These are phyloP conservation scores for Nigrospora oryzae DNA, from an alignment of 2,329 filamentous ascomycete genomes.

Conservation along the genomic window DNA sequence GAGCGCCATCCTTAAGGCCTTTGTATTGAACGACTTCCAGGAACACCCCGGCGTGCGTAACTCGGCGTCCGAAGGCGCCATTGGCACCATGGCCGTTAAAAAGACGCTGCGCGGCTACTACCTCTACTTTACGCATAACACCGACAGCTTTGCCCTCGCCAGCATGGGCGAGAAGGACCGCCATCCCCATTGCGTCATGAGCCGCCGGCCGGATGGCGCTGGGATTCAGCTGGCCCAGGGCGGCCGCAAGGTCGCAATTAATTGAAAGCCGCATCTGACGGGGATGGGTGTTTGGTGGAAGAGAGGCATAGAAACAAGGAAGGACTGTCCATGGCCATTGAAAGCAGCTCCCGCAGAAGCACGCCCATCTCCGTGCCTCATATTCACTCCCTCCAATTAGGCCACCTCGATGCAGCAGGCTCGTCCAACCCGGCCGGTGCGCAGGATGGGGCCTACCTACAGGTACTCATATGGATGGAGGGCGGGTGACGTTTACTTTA, in stretches of 20 bases:
- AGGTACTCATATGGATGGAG: no score
- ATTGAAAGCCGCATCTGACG: conserved; percentile 4
- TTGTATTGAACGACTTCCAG: conserved; percentile 89
- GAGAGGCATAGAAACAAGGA: not conserved
- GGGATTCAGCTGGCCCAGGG: conserved; percentile 44
- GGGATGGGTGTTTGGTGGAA: not conserved
- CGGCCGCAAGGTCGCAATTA: conserved; percentile 36
- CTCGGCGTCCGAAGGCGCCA: conserved; percentile 76
- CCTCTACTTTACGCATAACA: conserved; percentile 94
- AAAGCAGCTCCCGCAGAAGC: no score
- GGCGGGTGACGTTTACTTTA: no score
- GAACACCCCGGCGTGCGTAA: conserved; percentile 75
- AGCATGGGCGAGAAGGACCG: conserved; percentile 78
- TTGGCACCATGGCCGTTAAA: conserved; percentile 87
- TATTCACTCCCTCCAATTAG: no score
- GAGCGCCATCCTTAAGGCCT: conserved; percentile 61
- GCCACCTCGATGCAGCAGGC: no score
- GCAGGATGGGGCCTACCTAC: no score
- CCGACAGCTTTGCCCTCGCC: conserved; percentile 77
- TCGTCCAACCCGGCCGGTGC: no score
- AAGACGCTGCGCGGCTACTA: conserved; percentile 68
- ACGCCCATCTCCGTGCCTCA: no score
- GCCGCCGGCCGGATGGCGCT: conserved; percentile 48
- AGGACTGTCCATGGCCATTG: not conserved
- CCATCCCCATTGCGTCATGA: conserved; percentile 79